Evolutionary conservation across 805 yeast species (phyloP), one percentile per base, ranked within the genome.

Genomic region (Wickerhamiella shivajii): DNA sequence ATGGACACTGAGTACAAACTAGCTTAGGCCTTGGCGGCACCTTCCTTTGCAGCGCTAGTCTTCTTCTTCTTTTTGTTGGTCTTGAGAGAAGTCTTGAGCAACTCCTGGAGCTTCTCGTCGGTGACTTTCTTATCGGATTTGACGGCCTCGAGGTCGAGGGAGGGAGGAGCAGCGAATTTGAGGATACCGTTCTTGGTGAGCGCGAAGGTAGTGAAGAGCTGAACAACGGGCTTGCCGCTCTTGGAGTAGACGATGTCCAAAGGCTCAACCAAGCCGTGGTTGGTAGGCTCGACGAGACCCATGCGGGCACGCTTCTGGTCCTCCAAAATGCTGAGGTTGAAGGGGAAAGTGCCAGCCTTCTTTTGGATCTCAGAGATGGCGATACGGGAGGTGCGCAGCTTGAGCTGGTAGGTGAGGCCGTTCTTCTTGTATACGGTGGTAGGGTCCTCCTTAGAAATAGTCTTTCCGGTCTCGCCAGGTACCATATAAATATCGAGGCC

Each of bases 381-480:
- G 43, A 65, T 60, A 45, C 77, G 77, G 28, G 85, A 74, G 26
- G 79, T 63, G 59, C 73, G 73, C 57, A 78, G 66, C 61, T 74
- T 75, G 56, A 77, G 67, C 40, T 72, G 64, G 57, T 77, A 77
- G 25, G 67, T 63, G 29, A 41, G 43, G 44, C 80, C 81, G 32
- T 79, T 72, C 55, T 74, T 66, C 59, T 77, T 77, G 66, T 68
- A 77, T 45, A 78, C 63, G 30, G 81, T 66, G 43, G 87, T 77
- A 50, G 68, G 68, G 50, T 65, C 61, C 45, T 71, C 69, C 35
- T 73, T 61, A 37, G 57, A 53, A 52, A 68, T 66, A 39, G 74
- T 77, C 61, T 74, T 74, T 42, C 87, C 49, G 12, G 43, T 22
- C 13, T 42, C 37, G 18, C 77, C 68, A 26, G 77, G 66, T 16